Base-by-base conservation (phyloP, 2,329 filamentous ascomycete species). In the Colletotrichum euphorbiae region DNA sequence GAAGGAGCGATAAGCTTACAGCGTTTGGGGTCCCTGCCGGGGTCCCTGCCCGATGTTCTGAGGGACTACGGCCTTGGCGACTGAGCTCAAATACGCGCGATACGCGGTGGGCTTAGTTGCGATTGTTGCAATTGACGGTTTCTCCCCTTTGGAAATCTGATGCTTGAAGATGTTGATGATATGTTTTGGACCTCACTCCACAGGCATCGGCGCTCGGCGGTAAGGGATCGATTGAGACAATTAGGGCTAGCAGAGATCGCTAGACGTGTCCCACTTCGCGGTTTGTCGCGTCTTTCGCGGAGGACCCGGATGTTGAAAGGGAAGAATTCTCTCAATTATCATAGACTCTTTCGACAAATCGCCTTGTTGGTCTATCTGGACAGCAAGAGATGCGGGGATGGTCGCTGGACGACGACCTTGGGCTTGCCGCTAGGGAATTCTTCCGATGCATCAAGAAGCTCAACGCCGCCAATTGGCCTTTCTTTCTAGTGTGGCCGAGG, bases 261-360 rank as follows among this genome's bases (percentile, higher is more conserved):
- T 56, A 36, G 61, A 42, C 48, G 54, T 54, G 66, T 68, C 61
- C 61, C 66, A 68, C 66, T 66, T 68, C 28, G 46, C 17, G 31
- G n/a, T 24, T 13, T n/a, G 28, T 28, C 21, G 21, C 40, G n/a
- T 43, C 19, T 36, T 9, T 48, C 28, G 50, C 21, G 36, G 12
- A 28, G 9, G 17, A 17, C 1, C 4, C 28, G 9, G 8, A 7
- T 13, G 15, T 28, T 45, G 36, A 28, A 36, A 28, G 15, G n/a
- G n/a, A 28, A 38, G 12, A 0, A 24, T 5, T 11, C 21, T 12
- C 24, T 55, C 13, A 31, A 24, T 17, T 2, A 3, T 11, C 31
- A 19, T n/a, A 1, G 0, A 21, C 11, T 54, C 9, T 6, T 0
- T 9, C 0, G 15, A 40, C n/a, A 54, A 21, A 24, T 19, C 17